Evolutionary conservation across 495 filamentous ascomycete species (phyloP), one percentile per base, ranked within the genome.

Genomic region (Xylaria telfairii): DNA sequence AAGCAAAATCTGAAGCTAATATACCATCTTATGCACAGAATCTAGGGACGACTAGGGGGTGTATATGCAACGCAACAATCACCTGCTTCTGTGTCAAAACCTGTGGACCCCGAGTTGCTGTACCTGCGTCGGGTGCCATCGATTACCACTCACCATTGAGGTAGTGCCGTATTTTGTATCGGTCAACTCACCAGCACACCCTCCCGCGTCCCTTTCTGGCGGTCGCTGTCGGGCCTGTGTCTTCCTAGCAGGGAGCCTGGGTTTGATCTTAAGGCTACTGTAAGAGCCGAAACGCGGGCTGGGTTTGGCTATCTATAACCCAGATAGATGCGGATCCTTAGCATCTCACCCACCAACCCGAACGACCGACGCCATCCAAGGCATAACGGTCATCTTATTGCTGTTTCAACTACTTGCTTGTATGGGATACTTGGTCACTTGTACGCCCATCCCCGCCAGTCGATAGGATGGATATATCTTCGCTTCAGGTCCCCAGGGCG

Each of bases 381-480:
- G 24, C 28, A 41, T 70, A 41, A 56, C 24, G 42, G 37, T 54
- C 47, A 70, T 65, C 46, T 73, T 62, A 62, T 32, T 44, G 41
- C 13, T 34, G 51, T 69, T 61, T 74, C 60, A 75, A 74, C 73
- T 74, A 60, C 74, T 65, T 72, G 72, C 74, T 65, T 72, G 72
- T 72, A 66, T 65, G 32, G 67, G 72, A 68, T 42, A 68, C 70
- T 65, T 74, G 67, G 63, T 46, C 70, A 24, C 71, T 57, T 74
- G 69, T 71, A 65, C 72, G 37, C 67, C 61, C 64, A 62, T 72
- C 71, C 59, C 59, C 59, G 57, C 66, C 62, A 59, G 54, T 73
- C 70, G 75, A 68, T 69, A 71, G 65, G 67, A 76, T 77, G 73
- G 69, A 75, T 49, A 72, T 65, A 67, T 60, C 73, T 64, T 71